Evolutionary conservation across 345 rosid species (phyloP).

Genomic region (Hirschfeldia incana): DNA sequence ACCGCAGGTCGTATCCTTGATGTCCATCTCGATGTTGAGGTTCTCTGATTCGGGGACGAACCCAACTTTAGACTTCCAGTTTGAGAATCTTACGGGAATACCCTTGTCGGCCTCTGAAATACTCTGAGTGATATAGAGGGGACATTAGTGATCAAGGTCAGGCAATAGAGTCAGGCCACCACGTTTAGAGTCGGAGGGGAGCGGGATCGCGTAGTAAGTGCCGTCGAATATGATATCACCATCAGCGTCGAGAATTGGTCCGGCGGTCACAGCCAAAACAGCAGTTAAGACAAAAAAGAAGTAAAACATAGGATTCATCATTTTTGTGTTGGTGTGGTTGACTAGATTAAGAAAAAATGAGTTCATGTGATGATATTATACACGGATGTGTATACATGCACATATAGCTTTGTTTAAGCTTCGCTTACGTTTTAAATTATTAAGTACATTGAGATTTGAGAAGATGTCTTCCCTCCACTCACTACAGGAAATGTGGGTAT

Average conservation of each 20-base stretch:
- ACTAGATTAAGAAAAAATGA: neutral
- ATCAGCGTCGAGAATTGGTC: neutral
- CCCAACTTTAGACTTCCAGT: neutral
- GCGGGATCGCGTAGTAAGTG: too few species aligned
- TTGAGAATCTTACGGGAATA: neutral
- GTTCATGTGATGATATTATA: neutral
- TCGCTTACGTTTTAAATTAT: too few species aligned
- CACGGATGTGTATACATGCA: neutral
- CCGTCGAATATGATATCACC: neutral
- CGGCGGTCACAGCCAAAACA: neutral
- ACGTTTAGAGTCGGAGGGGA: too few species aligned
- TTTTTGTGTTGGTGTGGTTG: neutral
- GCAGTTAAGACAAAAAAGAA: neutral
- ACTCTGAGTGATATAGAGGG: too few species aligned
- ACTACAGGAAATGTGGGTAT: too few species aligned
- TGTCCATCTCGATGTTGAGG: neutral
- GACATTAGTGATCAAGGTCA: too few species aligned
- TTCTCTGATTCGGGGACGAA: neutral
- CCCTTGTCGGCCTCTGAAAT: neutral
- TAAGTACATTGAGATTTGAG: neutral
- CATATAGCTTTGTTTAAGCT: too few species aligned
- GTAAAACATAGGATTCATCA: neutral
- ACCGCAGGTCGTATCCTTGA: neutral
- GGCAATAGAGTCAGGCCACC: too few species aligned
- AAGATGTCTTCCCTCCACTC: neutral